Evolutionary conservation across 805 yeast genomes (phyloP), one percentile per base, ranked within the genome.

Genomic region (Soucietia sequanensis): DNA sequence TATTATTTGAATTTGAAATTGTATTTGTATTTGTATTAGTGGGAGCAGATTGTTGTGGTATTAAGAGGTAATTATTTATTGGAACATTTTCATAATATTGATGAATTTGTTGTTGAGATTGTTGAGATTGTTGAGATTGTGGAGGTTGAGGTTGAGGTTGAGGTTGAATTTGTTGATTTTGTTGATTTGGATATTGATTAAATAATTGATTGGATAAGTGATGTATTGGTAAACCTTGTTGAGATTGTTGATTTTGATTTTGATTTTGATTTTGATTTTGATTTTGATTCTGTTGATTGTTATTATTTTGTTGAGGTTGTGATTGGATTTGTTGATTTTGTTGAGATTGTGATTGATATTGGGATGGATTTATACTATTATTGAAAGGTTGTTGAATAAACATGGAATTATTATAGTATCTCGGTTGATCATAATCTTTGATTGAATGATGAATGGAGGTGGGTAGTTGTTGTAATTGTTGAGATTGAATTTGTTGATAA

Each of bases 331-430:
- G 35, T 39, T 44, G 48, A 25, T 40, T 29, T 10, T 33, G 46
- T 38, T 50, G 51, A 25, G 50, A 48, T 32, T 54, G 53, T 27
- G 54, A 50, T 39, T 56, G 55, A 21, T 49, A 46, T 30, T 44
- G 47, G 30, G 47, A 44, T 29, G 37, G 41, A 36, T 51, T 59
- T 14, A 46, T 43, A 13, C 11, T n/a, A 14, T 30, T 21, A 22
- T 19, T 12, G 15, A 18, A 29, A 18, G 31, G 31, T 10, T 29
- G 31, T 21, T 29, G 31, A 10, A 29, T 23, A 11, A 29, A 23
- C 23, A 29, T 19, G 6, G 31, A 23, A 13, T 23, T 29, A 5
- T 29, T 29, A 16, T 29, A 29, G 14, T 18, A 29, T 10, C 31
- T 23, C 2, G 31, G 31, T 19, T 29, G 31, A 21, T 29, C 31